Evolutionary conservation across 2,329 filamentous ascomycete species (phyloP).

Genomic region (Clarireedia paspali): DNA sequence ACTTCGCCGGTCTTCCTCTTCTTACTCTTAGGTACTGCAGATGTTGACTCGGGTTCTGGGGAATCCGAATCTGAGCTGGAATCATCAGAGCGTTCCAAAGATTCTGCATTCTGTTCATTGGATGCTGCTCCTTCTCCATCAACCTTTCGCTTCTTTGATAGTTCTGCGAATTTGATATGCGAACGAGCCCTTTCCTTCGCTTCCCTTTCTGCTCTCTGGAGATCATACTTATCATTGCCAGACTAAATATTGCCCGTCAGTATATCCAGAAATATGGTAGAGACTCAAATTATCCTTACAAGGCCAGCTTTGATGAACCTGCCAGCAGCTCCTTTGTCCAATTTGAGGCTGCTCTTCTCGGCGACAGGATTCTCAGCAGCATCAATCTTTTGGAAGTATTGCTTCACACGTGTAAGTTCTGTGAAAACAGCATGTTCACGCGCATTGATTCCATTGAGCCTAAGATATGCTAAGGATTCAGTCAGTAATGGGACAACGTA

Average conservation of each 20-base stretch:
- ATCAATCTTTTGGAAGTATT: conserved; percentile 92
- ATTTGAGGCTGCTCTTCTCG: conserved; percentile 34
- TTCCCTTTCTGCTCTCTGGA: conserved; percentile 40
- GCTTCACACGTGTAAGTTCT: conserved; percentile 78
- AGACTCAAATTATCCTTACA: conserved; percentile 39
- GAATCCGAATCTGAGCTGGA: conserved; percentile 16
- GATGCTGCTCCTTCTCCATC: conserved; percentile 11
- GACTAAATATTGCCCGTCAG: conserved; percentile 13
- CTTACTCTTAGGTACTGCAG: conserved; percentile 17
- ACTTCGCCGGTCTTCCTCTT: conserved; percentile 27
- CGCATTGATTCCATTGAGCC: conserved; percentile 71
- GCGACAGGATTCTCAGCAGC: conserved; percentile 54
- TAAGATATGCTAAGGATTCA: conserved; percentile 54
- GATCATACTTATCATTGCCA: conserved; percentile 42
- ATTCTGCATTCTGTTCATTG: background rate
- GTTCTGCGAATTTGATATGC: conserved; percentile 37
- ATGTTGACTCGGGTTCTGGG: conserved; percentile 2
- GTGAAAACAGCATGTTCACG: conserved; percentile 77
- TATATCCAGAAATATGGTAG: background rate
- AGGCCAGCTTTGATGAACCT: conserved; percentile 79
- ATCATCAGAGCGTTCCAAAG: conserved; percentile 14
- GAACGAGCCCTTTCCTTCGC: conserved; percentile 43
- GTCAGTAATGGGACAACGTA: conserved; percentile 5
- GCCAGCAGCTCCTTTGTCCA: conserved; percentile 69
- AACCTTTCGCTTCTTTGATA: conserved; percentile 31